Evolutionary conservation across 2,329 filamentous ascomycete genomes (phyloP).

Genomic region (Davidsoniella australis): DNA sequence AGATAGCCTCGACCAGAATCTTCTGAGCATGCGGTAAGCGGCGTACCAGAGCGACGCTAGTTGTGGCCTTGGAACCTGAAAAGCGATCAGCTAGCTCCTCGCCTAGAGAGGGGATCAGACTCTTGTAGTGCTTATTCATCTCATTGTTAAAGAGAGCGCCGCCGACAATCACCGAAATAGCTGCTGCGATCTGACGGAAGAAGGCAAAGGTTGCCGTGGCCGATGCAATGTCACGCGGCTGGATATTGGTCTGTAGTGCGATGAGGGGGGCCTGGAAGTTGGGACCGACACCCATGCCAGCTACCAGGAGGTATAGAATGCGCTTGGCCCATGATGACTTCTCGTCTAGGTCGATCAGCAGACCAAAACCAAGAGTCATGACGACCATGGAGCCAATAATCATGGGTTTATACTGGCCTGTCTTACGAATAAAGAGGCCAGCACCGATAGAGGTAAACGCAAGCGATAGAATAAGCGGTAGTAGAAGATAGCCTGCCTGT

Average conservation of each 20-base stretch:
- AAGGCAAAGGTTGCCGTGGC: slow-evolving; percentile 52
- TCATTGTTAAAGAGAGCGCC: slow-evolving; percentile 66
- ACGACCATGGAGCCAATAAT: slow-evolving; percentile 43
- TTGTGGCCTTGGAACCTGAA: slow-evolving; percentile 40
- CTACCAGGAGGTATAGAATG: slow-evolving; percentile 44
- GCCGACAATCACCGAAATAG: slow-evolving; percentile 53
- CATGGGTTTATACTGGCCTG: slow-evolving; percentile 44
- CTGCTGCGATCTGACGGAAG: slow-evolving; percentile 50
- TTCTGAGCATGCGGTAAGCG: slow-evolving; percentile 29
- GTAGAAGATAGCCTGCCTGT: slow-evolving; percentile 55
- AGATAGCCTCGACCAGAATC: slow-evolving; percentile 27
- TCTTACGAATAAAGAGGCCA: slow-evolving; percentile 42
- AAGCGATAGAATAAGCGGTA: slow-evolving; percentile 52
- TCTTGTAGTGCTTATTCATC: slow-evolving; percentile 39
- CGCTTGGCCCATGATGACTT: slow-evolving; percentile 37
- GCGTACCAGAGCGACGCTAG: slow-evolving; percentile 42
- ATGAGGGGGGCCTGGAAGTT: slow-evolving; percentile 55
- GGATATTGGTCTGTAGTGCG: slow-evolving; percentile 46
- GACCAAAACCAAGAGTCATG: slow-evolving; percentile 47
- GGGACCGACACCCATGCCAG: slow-evolving; percentile 47
- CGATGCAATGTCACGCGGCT: slow-evolving; percentile 47
- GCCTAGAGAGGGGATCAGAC: slow-evolving; percentile 33
- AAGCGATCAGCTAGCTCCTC: slow-evolving; percentile 32
- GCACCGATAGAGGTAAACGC: slow-evolving; percentile 43
- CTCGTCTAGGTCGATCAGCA: slow-evolving; percentile 44